phyloP scores from a whole-genome alignment of 202 grass and related monocot species.

The Panicum virgatum region DNA sequence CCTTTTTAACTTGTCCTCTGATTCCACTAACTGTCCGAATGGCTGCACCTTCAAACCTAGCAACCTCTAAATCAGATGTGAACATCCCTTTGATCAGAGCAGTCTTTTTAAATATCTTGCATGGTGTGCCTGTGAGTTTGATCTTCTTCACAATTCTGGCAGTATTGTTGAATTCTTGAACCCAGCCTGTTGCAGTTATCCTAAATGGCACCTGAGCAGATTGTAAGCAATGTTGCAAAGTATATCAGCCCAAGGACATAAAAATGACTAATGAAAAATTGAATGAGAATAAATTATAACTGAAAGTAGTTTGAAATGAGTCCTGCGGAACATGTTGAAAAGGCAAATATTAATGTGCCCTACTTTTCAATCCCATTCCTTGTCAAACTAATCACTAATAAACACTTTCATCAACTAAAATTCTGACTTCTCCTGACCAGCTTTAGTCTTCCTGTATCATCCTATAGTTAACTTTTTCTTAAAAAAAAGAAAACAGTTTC shows the following conservation, averaged over 20 bases:
- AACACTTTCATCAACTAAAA: background rate
- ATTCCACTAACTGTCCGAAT: constrained; percentile 91
- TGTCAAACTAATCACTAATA: background rate
- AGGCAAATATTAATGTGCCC: background rate
- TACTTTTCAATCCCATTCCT: background rate
- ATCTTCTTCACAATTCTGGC: constrained; percentile 97
- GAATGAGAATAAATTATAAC: background rate
- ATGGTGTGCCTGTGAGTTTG: constrained; percentile 83
- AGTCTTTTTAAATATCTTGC: constrained; percentile 98
- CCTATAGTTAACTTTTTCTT: constrained; percentile 5
- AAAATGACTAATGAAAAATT: constrained; percentile 23
- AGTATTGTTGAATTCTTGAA: constrained; percentile 97
- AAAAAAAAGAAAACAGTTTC: background rate
- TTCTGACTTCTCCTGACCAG: background rate
- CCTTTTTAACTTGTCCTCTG: constrained; percentile 97
- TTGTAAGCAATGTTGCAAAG: constrained; percentile 38
- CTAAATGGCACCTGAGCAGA: constrained; percentile 77
- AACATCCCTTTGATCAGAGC: constrained; percentile 96
- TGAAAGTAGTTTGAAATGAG: background rate
- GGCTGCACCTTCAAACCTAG: constrained; percentile 95
- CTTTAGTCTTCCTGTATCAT: background rate
- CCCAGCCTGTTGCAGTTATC: constrained; percentile 78
- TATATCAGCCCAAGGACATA: constrained; percentile 23
- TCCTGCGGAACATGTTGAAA: background rate
- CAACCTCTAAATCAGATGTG: constrained; percentile 95